A percentile compares a stretch with the other conserved stretches of the same genome.
These are phyloP conservation scores for Colletotrichum acutatum DNA, from an alignment of 2,329 filamentous ascomycete genomes.

Conservation along the genomic window DNA sequence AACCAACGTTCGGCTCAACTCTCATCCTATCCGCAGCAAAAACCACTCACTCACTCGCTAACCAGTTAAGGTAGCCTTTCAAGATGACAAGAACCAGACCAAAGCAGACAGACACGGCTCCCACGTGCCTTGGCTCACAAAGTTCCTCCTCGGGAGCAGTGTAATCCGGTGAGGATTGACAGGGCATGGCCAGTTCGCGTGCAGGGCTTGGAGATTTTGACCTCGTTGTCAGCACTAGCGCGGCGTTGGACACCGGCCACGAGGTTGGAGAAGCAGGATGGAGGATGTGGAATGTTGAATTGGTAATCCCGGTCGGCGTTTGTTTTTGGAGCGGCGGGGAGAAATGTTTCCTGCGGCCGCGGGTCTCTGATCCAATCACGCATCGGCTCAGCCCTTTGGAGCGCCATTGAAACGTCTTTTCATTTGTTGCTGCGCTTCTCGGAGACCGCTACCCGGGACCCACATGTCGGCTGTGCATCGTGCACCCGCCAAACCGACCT, in stretches of 20 bases:
- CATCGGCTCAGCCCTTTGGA: not conserved
- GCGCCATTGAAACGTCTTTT: not conserved
- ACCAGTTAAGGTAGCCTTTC: not conserved
- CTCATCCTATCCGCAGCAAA: not conserved
- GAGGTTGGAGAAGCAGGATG: not conserved
- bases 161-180: slow-evolving; percentile 14
- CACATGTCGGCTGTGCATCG: slow-evolving; percentile 14
- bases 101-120: not conserved
- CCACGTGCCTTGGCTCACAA: not conserved
- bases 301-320: slow-evolving; percentile 3
- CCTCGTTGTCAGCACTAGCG: slow-evolving; percentile 18
- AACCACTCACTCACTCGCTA: not conserved
- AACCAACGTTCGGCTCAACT: not conserved
- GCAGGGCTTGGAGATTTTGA: not conserved
- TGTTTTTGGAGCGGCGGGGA: not conserved
- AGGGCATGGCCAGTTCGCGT: not conserved
- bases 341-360: not conserved
- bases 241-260: not conserved
- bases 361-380: not conserved
- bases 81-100: not conserved
- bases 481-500: not conserved
- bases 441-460: not conserved
- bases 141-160: slow-evolving; percentile 1
- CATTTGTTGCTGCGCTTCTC: slow-evolving; percentile 12
- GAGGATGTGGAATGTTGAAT: not conserved